These are phyloP conservation scores for Fusarium humuli DNA, from an alignment of 2,329 filamentous ascomycete species.

Conservation along the genomic window DNA sequence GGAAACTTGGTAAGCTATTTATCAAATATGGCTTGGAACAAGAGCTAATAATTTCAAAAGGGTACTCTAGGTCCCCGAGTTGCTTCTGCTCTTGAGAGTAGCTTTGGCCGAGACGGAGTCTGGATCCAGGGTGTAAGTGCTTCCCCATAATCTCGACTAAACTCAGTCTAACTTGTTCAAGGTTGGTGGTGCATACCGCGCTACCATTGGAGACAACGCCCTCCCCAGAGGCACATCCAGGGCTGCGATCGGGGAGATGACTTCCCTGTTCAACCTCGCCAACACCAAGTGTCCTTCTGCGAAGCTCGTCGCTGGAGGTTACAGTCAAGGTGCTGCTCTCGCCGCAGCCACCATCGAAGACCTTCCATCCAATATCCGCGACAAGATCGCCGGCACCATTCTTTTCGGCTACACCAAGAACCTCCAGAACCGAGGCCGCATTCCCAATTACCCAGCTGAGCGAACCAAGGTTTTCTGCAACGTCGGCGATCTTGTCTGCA, in stretches of 20 bases:
- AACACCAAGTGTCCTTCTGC: conserved; percentile 57
- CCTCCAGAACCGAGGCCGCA: conserved; percentile 53
- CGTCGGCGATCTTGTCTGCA: conserved; percentile 51
- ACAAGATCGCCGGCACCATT: conserved; percentile 53
- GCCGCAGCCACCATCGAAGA: conserved; percentile 55
- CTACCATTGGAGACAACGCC: conserved; percentile 51
- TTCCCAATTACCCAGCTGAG: conserved; percentile 53
- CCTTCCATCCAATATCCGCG: conserved; percentile 46
- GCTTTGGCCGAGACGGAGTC: conserved; percentile 43
- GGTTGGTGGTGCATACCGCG: conserved; percentile 52
- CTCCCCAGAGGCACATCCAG: conserved; percentile 53
- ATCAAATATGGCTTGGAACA: fast-evolving
- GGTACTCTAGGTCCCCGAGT: conserved; percentile 48
- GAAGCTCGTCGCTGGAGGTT: conserved; percentile 56
- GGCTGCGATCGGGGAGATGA: conserved; percentile 56
- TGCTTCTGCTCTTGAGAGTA: conserved; percentile 45
- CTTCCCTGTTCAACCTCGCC: conserved; percentile 56
- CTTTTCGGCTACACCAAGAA: conserved; percentile 59
- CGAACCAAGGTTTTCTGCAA: conserved; percentile 54
- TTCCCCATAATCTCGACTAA: fast-evolving
- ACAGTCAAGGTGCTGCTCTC: conserved; percentile 58
- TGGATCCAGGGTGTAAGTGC: conserved; percentile 58
- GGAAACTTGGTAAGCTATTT: conserved; percentile 52
- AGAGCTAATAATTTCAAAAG: conserved; percentile 1
- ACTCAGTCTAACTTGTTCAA: neutral